A percentile compares a stretch with the other conserved stretches of the same genome.
Evolutionary conservation across 495 filamentous ascomycete species (phyloP).

Genomic region (Parachaetomium inaequale): DNA sequence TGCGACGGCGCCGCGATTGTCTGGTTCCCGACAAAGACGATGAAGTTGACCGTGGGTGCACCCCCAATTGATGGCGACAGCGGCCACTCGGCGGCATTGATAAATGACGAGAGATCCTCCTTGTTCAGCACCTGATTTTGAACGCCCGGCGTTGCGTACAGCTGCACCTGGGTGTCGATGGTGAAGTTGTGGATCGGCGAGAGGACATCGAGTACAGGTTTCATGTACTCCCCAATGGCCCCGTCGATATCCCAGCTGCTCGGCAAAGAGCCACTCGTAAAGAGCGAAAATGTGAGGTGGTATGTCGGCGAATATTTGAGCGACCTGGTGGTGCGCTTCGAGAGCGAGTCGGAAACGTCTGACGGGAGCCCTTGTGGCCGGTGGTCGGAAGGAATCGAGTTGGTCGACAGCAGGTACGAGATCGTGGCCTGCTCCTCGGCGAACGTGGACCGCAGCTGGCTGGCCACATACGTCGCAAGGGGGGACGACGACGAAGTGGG

Average conservation of each 20-base stretch:
- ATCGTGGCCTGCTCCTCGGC: constrained; percentile 87
- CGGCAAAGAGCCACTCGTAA: constrained; percentile 71
- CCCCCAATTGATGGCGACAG: constrained; percentile 88
- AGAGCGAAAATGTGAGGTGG: constrained; percentile 92
- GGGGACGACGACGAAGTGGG: constrained; percentile 65
- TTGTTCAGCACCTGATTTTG: constrained; percentile 64
- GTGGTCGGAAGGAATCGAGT: constrained; percentile 48
- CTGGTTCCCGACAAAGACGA: constrained; percentile 71
- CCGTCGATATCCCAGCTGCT: constrained; percentile 89
- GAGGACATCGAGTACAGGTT: constrained; percentile 73
- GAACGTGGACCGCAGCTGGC: constrained; percentile 73
- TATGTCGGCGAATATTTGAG: constrained; percentile 93
- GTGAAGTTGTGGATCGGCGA: constrained; percentile 90
- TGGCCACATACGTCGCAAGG: constrained; percentile 76
- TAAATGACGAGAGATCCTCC: constrained; percentile 87
- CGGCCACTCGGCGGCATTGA: constrained; percentile 98
- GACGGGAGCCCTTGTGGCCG: constrained; percentile 41
- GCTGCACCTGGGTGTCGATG: constrained; percentile 91
- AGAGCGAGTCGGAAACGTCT: constrained; percentile 44
- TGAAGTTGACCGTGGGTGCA: constrained; percentile 92
- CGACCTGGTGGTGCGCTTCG: constrained; percentile 66
- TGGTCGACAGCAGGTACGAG: constrained; percentile 69
- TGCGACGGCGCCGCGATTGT: constrained; percentile 35
- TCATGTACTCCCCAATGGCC: constrained; percentile 76
- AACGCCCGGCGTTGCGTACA: constrained; percentile 81